These are phyloP conservation scores for Penicillium lividum DNA, from an alignment of 495 filamentous ascomycete species.

Conservation along the genomic window DNA sequence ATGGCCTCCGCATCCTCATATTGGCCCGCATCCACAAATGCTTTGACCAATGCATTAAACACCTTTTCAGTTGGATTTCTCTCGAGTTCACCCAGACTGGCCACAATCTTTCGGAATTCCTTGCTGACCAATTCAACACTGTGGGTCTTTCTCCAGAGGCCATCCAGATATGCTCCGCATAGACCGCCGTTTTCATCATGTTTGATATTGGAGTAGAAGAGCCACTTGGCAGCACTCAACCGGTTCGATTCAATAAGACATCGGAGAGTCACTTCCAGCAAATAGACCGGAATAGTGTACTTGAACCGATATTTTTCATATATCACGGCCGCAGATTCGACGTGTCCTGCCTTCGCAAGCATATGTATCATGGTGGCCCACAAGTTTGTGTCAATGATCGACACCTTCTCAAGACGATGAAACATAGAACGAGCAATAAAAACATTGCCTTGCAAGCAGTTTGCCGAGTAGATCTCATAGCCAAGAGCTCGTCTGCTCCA, in stretches of 20 bases:
- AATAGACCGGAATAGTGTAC: constrained; percentile 29
- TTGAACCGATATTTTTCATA: constrained; percentile 33
- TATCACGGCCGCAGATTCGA: constrained; percentile 41
- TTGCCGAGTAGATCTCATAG: constrained; percentile 35
- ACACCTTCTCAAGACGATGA: constrained; percentile 37
- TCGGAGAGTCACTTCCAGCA: constrained; percentile 44
- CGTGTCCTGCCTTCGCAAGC: constrained; percentile 40
- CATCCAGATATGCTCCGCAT: constrained; percentile 42
- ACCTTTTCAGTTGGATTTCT: constrained; percentile 41
- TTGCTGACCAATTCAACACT: constrained; percentile 39
- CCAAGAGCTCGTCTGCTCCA: constrained; percentile 33
- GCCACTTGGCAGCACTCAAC: constrained; percentile 36
- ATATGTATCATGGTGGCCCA: constrained; percentile 44
- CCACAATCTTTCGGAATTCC: constrained; percentile 36
- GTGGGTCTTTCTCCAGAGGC: constrained; percentile 46
- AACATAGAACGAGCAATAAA: constrained; percentile 44
- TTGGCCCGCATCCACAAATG: constrained; percentile 40
- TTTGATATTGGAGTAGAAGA: constrained; percentile 35
- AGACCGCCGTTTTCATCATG: constrained; percentile 39
- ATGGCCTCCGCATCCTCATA: constrained; percentile 39
- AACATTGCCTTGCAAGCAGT: constrained; percentile 42
- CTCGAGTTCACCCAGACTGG: constrained; percentile 24
- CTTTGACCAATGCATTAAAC: constrained; percentile 46
- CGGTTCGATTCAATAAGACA: constrained; percentile 44
- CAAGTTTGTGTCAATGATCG: constrained; percentile 33